phyloP scores from a whole-genome alignment of 331 rosid species.

The Dryas integrifolia region DNA sequence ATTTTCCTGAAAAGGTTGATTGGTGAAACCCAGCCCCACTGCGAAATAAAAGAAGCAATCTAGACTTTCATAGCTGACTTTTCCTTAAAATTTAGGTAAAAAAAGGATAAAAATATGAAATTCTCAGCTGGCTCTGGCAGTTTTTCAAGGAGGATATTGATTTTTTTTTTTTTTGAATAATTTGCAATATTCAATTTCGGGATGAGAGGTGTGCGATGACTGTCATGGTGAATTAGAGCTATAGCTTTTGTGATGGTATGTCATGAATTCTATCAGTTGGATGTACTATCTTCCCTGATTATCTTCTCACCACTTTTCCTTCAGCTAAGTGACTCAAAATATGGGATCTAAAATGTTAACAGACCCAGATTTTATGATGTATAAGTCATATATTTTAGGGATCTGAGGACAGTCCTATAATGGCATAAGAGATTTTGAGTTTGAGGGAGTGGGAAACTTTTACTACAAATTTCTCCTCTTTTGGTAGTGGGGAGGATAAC shows the following conservation, averaged over 20 bases:
- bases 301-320: background rate
- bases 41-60: background rate
- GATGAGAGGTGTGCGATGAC: background rate
- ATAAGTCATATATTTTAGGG: background rate
- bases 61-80: background rate
- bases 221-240: background rate
- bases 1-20: background rate
- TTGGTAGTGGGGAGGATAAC: background rate
- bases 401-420: background rate
- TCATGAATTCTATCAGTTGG: background rate
- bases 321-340: background rate
- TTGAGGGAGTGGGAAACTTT: background rate
- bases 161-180: background rate
- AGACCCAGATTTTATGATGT: background rate
- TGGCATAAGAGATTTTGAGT: background rate
- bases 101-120: background rate
- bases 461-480: background rate
- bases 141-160: background rate
- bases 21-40: background rate
- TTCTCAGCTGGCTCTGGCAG: background rate
- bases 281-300: background rate
- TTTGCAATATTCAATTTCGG: background rate
- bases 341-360: background rate
- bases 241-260: background rate
- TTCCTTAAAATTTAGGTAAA: background rate